Evolutionary conservation across 352 stramenopile species (phyloP), one percentile per base, ranked within the genome.

Genomic region (Elongisporangium prolatum): DNA sequence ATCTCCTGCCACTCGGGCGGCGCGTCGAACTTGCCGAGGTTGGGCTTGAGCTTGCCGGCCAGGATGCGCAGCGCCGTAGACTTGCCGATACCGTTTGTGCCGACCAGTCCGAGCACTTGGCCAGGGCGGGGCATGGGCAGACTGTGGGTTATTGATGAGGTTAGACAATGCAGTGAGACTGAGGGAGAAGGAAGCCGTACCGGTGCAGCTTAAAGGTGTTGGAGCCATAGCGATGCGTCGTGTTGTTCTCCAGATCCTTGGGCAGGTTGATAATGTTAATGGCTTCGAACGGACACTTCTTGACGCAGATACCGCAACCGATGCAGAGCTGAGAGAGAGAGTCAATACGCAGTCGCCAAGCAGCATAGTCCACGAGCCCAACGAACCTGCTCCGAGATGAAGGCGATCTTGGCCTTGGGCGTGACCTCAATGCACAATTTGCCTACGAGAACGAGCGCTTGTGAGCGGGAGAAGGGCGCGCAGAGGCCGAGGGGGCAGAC

Each of bases 231-330:
- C 97, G 95, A 74, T 99, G 97, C 51, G 97, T 99, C n/a, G 97
- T 99, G 71, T 99, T 98, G 69, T 77, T 93, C 63, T 99, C 96
- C 7, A 99, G 81, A 74, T 99, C 89, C 75, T 99, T 99, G 48
- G 98, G 98, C 56, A 99, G 69, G 74, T 99, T 99, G 87, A 99
- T 99, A 65, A 99, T 99, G 68, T 93, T 96, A 60, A 99, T 99
- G 34, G 98, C 98, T 60, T 99, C 97, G 64, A 99, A 99, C 21
- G 98, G 98, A 70, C 98, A 99, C 74, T 99, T 99, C 84, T 99
- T 99, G 8, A 99, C 97, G 74, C 98, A 99, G 69, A 99, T 99
- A 87, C 97, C 97, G 71, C 98, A 99, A 67, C 97, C 98, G 65
- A 99, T 99, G 74, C 98, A 99, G 21, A 99, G 91, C 77, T 98